These are phyloP conservation scores for Lycium barbarum DNA, from an alignment of 257 asterid species.

Conservation along the genomic window DNA sequence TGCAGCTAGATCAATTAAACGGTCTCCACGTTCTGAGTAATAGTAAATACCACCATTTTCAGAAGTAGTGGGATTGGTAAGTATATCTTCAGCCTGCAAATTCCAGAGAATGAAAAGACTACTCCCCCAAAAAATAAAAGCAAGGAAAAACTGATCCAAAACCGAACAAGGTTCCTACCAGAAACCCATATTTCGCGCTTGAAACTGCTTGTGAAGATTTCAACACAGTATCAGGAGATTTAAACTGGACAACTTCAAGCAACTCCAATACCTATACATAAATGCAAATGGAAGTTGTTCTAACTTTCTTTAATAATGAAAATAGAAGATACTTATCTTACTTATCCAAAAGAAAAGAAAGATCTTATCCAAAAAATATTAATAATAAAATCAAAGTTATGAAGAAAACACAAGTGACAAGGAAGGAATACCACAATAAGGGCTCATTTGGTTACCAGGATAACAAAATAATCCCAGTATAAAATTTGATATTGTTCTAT, in stretches of 20 bases:
- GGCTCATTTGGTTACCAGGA: conserved; percentile 13
- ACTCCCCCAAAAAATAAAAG: background rate
- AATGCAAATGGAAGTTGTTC: conserved; percentile 27
- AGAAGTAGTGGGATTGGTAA: conserved; percentile 59
- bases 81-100: conserved; percentile 85
- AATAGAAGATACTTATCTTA: background rate
- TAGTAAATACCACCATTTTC: conserved; percentile 75
- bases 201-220: conserved; percentile 78
- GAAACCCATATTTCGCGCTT: conserved; percentile 63
- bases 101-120: background rate
- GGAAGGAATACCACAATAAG: conserved; percentile 5
- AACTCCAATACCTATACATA: conserved; percentile 70
- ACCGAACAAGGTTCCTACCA: conserved; percentile 59
- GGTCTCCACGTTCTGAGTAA: conserved; percentile 95
- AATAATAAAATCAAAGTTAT: background rate
- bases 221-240: conserved; percentile 70
- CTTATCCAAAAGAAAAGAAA: background rate
- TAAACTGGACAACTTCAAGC: conserved; percentile 86
- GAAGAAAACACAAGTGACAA: background rate
- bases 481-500: background rate
- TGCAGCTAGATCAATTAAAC: conserved; percentile 79
- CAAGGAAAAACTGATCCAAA: background rate
- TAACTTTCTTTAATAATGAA: conserved; percentile 10
- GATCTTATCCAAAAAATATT: background rate
- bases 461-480: background rate